These are phyloP conservation scores for Eucalyptus grandis DNA, from an alignment of 345 rosid species.

Conservation along the genomic window DNA sequence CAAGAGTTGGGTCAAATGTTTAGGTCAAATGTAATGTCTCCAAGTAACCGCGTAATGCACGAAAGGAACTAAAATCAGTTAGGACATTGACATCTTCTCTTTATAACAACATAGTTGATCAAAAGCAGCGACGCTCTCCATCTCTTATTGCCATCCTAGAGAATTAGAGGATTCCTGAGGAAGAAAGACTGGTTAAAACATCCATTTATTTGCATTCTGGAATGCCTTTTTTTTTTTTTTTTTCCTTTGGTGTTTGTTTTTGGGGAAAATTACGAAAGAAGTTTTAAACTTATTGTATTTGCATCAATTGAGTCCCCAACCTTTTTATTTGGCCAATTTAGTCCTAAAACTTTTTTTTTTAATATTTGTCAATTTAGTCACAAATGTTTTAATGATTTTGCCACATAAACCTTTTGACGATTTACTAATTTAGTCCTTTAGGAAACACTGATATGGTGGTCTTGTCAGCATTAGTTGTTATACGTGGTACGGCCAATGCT, in stretches of 20 bases:
- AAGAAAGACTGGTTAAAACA: not conserved
- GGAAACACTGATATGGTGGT: rapidly evolving
- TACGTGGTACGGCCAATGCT: rapidly evolving
- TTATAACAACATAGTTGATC: not conserved
- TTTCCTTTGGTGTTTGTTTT: not conserved
- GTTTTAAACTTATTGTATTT: not conserved
- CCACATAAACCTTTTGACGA: not conserved
- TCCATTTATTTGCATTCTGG: not conserved
- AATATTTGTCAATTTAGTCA: too few species aligned
- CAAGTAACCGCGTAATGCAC: not conserved
- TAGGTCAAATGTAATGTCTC: not conserved
- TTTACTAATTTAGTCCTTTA: not conserved
- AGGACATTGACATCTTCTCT: not conserved
- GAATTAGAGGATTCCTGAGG: not conserved
- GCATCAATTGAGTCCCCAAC: rapidly evolving
- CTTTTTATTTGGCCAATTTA: not conserved
- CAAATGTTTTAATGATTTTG: not conserved
- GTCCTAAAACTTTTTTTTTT: not conserved
- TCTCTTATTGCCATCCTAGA: not conserved
- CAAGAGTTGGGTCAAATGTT: not conserved
- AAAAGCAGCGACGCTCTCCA: not conserved
- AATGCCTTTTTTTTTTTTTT: not conserved
- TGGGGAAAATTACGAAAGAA: not conserved
- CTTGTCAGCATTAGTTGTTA: not conserved
- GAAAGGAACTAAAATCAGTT: not conserved